Evolutionary conservation across 129 eudicot species (phyloP), one percentile per base, ranked within the genome.

Genomic region (Kitagawia praeruptora): DNA sequence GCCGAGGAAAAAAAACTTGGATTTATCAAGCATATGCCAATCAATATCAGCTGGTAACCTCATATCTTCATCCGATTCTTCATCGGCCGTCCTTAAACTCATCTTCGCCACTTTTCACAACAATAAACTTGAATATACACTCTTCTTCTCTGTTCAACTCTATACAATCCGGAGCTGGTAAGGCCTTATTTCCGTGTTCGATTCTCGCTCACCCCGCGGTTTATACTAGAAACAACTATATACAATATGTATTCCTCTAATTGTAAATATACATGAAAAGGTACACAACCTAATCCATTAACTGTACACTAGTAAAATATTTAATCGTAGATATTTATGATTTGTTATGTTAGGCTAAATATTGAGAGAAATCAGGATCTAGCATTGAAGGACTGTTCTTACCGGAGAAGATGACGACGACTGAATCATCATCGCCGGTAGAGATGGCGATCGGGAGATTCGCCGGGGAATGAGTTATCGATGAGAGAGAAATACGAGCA

Each of bases 1-100:
- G 1, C 98, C 98, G n/a, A 91, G 88, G 80, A 94, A 37, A 84
- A 91, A 94, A 54, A 93, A 89, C 87, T 93, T 93, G 3, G 93
- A 89, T 77, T 93, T 93, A 75, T 93, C 93, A 54, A 93, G 85
- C 98, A 89, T 93, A 61, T 93, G 78, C 98, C 98, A 93, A 48
- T 93, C 91, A 73, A 93, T 88, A 73, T 93, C 98, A 8, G 92
- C 90, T n/a, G 97, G 97, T 51, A 87, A 49, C 76, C 85, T 91
- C 41, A 91, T 84, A 81, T 88, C 93, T 21, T 85, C 69, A 3
- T 84, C 66, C 13, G 93, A 77, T 75, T 89, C 91, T 25, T 87
- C 93, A 77, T 88, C 95, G 4, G 85, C 87, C 28, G 85, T 74
- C 28, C 89, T 81, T 78, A 85, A 84, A 85, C 87, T 84, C 97